phyloP scores from a whole-genome alignment of 2,329 filamentous ascomycete genomes.

The Ceratocystis smalleyi region DNA sequence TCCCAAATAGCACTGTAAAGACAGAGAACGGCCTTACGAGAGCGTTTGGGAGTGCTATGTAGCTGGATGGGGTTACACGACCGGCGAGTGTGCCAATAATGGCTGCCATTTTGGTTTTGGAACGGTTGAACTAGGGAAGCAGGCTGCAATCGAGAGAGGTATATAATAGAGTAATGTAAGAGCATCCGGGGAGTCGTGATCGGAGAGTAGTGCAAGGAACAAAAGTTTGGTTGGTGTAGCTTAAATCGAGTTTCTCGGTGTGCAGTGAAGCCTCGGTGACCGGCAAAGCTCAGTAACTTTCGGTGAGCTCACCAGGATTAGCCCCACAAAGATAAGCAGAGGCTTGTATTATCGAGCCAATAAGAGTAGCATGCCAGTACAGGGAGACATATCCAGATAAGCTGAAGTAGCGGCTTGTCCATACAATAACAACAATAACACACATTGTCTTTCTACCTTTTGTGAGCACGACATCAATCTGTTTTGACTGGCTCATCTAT shows the following conservation, averaged over 20 bases:
- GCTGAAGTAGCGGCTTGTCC: neutral
- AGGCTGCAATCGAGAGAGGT: neutral
- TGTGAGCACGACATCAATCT: neutral
- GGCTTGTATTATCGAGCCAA: neutral
- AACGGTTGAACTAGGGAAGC: neutral
- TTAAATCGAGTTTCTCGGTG: neutral
- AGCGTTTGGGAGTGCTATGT: slow-evolving; percentile 18
- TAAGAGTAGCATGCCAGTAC: neutral
- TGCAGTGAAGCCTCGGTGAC: neutral
- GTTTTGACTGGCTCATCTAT: neutral
- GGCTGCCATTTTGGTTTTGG: neutral
- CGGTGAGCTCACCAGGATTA: neutral
- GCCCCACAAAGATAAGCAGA: neutral
- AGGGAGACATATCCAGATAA: neutral
- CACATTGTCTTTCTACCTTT: neutral
- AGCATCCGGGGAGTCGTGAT: neutral
- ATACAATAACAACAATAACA: neutral
- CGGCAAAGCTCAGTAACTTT: neutral
- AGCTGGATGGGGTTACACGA: neutral
- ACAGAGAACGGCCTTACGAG: neutral
- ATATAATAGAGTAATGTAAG: too few relatives aligned
- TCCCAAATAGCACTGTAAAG: neutral
- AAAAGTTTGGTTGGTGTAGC: neutral
- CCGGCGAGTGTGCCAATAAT: neutral
- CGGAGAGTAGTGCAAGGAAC: neutral